Conservation (phyloP, 345 rosid species). For the Populus simonii region DNA sequence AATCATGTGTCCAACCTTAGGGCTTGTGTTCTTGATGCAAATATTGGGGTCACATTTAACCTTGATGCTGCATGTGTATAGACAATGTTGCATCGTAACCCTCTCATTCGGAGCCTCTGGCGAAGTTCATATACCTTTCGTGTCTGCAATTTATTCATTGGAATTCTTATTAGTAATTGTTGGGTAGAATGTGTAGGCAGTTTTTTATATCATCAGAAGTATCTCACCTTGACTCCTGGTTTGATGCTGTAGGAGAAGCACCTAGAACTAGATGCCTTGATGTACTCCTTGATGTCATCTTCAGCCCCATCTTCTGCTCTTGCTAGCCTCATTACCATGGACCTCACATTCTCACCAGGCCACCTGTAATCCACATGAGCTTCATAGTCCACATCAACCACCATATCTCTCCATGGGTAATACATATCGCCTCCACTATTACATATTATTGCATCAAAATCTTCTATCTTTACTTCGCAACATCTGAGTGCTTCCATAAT, state of each 20-base stretch:
- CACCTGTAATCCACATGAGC: conserved; percentile 79
- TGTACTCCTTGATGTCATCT: conserved; percentile 45
- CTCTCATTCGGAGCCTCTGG: conserved; percentile 82
- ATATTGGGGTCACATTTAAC: conserved; percentile 70
- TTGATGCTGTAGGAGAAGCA: conserved; percentile 63
- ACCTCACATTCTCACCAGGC: conserved; percentile 76
- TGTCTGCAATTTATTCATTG: conserved; percentile 42
- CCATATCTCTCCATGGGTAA: conserved; percentile 79
- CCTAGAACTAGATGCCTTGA: conserved; percentile 49
- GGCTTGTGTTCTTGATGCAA: conserved; percentile 81
- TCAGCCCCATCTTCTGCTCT: conserved; percentile 47
- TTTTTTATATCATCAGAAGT: neutral
- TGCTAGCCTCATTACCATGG: conserved; percentile 49
- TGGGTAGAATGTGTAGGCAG: neutral
- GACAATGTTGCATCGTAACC: conserved; percentile 67
- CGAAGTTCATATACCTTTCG: conserved; percentile 61
- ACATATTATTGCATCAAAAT: conserved; percentile 81
- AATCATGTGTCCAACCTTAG: conserved; percentile 49
- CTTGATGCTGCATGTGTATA: conserved; percentile 60
- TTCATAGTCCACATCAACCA: conserved; percentile 63
- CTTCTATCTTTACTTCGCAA: conserved; percentile 56
- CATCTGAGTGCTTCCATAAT: conserved; percentile 46
- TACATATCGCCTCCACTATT: conserved; percentile 80
- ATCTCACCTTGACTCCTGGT: conserved; percentile 62
- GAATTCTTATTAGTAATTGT: conserved; percentile 13